Evolutionary conservation across 768 basidiomycete genomes (phyloP).

Genomic region (Boletus huronensis): DNA sequence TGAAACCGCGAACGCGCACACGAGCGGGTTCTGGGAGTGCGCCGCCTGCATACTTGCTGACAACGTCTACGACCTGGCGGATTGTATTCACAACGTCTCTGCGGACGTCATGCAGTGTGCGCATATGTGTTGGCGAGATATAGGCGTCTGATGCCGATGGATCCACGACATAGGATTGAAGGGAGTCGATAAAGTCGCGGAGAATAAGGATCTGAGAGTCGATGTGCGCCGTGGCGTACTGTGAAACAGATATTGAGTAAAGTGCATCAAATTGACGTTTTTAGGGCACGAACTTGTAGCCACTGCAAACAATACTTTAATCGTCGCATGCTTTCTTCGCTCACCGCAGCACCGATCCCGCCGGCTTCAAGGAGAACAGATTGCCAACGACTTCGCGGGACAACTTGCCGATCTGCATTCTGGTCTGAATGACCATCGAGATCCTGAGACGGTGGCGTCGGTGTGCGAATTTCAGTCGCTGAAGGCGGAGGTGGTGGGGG

Average conservation of each 20-base stretch:
- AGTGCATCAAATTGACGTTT: neutral
- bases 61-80: slow-evolving; percentile 83
- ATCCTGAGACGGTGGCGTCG: slow-evolving; percentile 22
- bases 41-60: slow-evolving; percentile 80
- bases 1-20: slow-evolving; percentile 67
- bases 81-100: slow-evolving; percentile 86
- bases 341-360: slow-evolving; percentile 81
- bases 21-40: slow-evolving; percentile 85
- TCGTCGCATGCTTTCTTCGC: slow-evolving; percentile 86
- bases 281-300: slow-evolving; percentile 60
- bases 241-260: neutral
- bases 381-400: slow-evolving; percentile 80
- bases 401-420: slow-evolving; percentile 47
- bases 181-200: slow-evolving; percentile 75
- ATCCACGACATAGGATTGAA: slow-evolving; percentile 41
- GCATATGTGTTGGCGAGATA: slow-evolving; percentile 51
- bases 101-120: slow-evolving; percentile 70
- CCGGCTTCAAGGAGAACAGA: slow-evolving; percentile 82
- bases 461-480: slow-evolving; percentile 18
- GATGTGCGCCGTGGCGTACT: slow-evolving; percentile 88
- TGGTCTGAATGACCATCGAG: slow-evolving; percentile 15
- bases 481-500: neutral
- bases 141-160: slow-evolving; percentile 29
- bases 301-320: slow-evolving; percentile 85
- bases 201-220: slow-evolving; percentile 83